Base-by-base conservation (phyloP, 306 rosid genomes). In the Begonia peltatifolia region DNA sequence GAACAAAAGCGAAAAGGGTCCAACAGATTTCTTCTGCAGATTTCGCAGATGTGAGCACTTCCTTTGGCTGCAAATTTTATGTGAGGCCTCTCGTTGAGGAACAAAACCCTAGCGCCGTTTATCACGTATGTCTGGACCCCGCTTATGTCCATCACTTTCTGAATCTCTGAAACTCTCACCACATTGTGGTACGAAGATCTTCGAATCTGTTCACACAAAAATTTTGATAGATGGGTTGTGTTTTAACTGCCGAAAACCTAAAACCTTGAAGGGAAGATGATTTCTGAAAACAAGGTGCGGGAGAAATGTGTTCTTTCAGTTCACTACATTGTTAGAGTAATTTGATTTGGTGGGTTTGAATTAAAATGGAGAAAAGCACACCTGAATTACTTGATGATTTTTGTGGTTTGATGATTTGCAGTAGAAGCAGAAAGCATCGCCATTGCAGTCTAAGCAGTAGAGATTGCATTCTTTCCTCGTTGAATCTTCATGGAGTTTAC, bases 151-250 rank as follows among this genome's bases (percentile, higher is more conserved):
- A 85, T 57, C 10, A 70, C 76, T 41, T 85, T 83, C 61, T 89
- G 82, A 54, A 89, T 69, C 59, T 89, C 97, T 6, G 68, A 52
- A 17, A 89, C 87, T 41, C 95, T 74, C 70, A 89, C 95, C 18
- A 89, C 97, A 78, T 85, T 94, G 46, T 89, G 97, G 68, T 89
- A 89, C 0, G 97, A 89, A 60, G 95, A 85, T 79, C 97, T 18
- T 50, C 97, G 70, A 53, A 89, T 85, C 97, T 89, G 61, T 20
- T 25, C 1, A 25, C 17, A 14, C 30, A 35, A 17, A 17, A 55
- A 25, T 25, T 25, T 25, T 6, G 35, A 25, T 25, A 25, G 35
- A 25, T 25, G 35, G 35, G 35, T 25, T 25, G 35, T 0, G 35
- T 25, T 25, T 25, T 25, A 17, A 17, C 18, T 17, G 18, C 18